Conservation (phyloP, 208 protist genomes). For the Herpetomonas muscarum region DNA sequence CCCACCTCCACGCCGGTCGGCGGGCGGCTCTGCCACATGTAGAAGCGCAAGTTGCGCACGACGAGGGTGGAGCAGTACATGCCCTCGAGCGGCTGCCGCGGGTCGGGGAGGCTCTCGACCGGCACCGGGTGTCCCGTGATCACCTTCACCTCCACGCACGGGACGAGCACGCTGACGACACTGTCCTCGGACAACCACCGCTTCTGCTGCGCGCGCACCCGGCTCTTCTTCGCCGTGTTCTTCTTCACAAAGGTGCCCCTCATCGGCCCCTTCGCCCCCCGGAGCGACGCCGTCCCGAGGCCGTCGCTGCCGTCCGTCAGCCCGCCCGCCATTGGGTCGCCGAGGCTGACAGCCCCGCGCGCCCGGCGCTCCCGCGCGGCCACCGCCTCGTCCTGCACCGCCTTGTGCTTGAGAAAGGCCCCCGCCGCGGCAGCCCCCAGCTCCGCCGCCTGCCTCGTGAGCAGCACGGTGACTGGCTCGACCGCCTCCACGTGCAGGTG, state of each 20-base stretch:
- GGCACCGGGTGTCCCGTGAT: constrained; percentile 51
- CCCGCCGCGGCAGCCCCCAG: constrained; percentile 11
- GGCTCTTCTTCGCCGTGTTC: constrained; percentile 39
- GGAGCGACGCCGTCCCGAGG: constrained; percentile 13
- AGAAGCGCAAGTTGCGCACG: constrained; percentile 40
- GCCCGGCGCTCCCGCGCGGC: background rate
- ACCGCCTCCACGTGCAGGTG: constrained; percentile 68
- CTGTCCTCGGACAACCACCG: constrained; percentile 70
- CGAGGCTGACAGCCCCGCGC: too few species aligned
- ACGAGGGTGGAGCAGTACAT: constrained; percentile 64
- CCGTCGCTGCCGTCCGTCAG: too few species aligned
- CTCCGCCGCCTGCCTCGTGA: constrained; percentile 42
- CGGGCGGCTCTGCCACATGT: constrained; percentile 46
- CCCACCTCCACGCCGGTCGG: constrained; percentile 42
- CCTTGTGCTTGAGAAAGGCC: constrained; percentile 14
- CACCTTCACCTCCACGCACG: constrained; percentile 65
- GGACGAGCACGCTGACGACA: constrained; percentile 58
- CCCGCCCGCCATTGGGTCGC: too few species aligned
- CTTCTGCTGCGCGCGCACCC: constrained; percentile 65
- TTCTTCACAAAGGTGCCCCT: constrained; percentile 2
- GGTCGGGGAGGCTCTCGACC: constrained; percentile 31
- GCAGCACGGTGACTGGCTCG: constrained; percentile 50
- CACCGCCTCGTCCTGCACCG: constrained; percentile 4
- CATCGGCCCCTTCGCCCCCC: background rate
- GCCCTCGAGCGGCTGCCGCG: constrained; percentile 17